Evolutionary conservation across 768 basidiomycete species (phyloP).

Genomic region (Lactarius tabidus): DNA sequence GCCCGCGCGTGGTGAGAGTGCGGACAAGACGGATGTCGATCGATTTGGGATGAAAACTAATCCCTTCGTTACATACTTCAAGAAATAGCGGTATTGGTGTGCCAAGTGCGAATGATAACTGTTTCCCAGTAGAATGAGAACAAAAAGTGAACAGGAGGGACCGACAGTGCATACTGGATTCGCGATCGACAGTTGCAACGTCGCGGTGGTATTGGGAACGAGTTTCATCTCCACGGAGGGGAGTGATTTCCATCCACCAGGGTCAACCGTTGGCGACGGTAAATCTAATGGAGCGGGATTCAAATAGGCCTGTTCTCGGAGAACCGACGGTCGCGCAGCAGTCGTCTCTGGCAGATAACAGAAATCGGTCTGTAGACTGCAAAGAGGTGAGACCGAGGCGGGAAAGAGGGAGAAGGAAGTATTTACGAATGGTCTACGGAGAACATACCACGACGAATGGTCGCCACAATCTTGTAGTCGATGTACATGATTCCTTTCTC

Average conservation of each 20-base stretch:
- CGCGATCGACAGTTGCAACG: conserved; percentile 15
- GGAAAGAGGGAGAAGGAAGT: background rate
- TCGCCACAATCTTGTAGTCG: conserved; percentile 23
- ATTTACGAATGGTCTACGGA: conserved; percentile 22
- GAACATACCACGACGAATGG: conserved; percentile 17
- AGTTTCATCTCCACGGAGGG: conserved; percentile 8
- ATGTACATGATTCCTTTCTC: conserved; percentile 30
- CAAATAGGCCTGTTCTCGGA: conserved; percentile 23
- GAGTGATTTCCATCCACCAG: conserved; percentile 26
- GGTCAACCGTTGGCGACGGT: conserved; percentile 21
- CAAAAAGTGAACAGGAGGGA: background rate
- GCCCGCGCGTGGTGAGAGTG: conserved; percentile 5
- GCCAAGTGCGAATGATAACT: conserved; percentile 21
- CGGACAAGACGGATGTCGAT: conserved; percentile 22
- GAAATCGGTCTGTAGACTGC: conserved; percentile 20
- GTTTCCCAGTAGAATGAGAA: background rate
- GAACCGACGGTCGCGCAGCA: conserved; percentile 19
- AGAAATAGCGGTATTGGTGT: conserved; percentile 21
- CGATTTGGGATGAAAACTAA: background rate
- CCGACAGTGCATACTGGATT: conserved; percentile 6
- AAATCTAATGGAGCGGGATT: background rate
- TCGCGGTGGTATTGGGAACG: background rate
- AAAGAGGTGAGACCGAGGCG: background rate
- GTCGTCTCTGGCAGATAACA: conserved; percentile 23
- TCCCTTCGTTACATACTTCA: background rate